Evolutionary conservation across 768 basidiomycete genomes (phyloP).

Genomic region (Lactarius psammicola): DNA sequence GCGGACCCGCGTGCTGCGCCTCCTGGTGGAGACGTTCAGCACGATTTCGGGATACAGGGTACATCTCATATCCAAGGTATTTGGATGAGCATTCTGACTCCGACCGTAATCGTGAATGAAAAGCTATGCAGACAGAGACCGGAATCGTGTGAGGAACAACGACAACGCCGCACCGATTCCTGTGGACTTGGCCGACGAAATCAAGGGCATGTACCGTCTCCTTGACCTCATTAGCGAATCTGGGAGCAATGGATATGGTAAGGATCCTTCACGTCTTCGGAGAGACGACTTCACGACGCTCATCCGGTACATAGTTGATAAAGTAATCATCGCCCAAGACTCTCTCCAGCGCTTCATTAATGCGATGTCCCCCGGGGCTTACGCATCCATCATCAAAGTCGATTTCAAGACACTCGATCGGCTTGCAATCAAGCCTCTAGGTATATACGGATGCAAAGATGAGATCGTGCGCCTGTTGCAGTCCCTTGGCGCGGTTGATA

Average conservation of each 20-base stretch:
- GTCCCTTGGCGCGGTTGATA: constrained; percentile 39
- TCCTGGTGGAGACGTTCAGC: not conserved
- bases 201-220: no score
- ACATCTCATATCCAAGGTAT: not conserved
- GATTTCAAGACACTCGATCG: constrained; percentile 43
- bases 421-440: constrained; percentile 47
- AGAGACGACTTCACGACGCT: no score
- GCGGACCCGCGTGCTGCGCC: not conserved
- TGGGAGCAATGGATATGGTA: constrained; percentile 50
- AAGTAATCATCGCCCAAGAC: constrained; percentile 55
- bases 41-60: not conserved
- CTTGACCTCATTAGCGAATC: constrained; percentile 44
- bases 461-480: constrained; percentile 48
- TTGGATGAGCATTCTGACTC: no score
- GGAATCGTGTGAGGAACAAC: not conserved
- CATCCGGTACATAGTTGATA: constrained; percentile 44
- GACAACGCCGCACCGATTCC: not conserved
- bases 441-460: constrained; percentile 53
- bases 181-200: not conserved
- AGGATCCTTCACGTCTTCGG: constrained; percentile 11
- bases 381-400: constrained; percentile 38
- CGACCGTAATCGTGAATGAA: no score
- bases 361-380: constrained; percentile 47
- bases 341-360: constrained; percentile 50
- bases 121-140: not conserved